Evolutionary conservation across 2,329 filamentous ascomycete genomes (phyloP).

Genomic region (Scopulariopsis brevicaulis): DNA sequence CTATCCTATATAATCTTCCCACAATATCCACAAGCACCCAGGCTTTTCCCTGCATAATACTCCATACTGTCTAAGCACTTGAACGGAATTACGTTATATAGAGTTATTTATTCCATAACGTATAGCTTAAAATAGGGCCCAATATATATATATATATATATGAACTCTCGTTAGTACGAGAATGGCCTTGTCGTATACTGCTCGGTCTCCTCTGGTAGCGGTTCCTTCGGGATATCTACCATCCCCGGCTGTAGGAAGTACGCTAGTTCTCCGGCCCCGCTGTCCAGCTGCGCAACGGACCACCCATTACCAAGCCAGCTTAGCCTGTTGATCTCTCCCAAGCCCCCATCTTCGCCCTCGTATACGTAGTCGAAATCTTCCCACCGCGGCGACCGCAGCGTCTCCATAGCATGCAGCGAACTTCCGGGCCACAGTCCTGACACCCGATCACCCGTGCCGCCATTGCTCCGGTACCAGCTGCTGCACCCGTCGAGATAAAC

Average conservation of each 20-base stretch:
- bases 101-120: too few relatives aligned
- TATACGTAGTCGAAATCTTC: slow-evolving; percentile 23
- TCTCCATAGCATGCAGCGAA: slow-evolving; percentile 29
- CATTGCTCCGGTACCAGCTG: slow-evolving; percentile 40
- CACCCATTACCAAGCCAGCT: background rate
- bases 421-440: slow-evolving; percentile 33
- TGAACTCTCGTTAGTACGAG: background rate
- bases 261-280: background rate
- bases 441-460: slow-evolving; percentile 23
- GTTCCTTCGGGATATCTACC: background rate
- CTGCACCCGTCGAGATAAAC: slow-evolving; percentile 36
- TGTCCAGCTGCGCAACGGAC: background rate
- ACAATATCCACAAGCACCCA: too few relatives aligned
- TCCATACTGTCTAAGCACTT: too few relatives aligned
- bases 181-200: background rate
- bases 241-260: background rate
- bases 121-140: too few relatives aligned
- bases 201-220: background rate
- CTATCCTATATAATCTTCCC: too few relatives aligned
- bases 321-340: background rate
- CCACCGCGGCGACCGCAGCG: slow-evolving; percentile 29
- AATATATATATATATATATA: too few relatives aligned
- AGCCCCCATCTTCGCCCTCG: background rate
- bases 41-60: too few relatives aligned
- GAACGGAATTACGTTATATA: too few relatives aligned